A percentile compares a stretch with the other conserved stretches of the same genome.
phyloP scores from a whole-genome alignment of 768 basidiomycete genomes.

The Leccinum variicolor region DNA sequence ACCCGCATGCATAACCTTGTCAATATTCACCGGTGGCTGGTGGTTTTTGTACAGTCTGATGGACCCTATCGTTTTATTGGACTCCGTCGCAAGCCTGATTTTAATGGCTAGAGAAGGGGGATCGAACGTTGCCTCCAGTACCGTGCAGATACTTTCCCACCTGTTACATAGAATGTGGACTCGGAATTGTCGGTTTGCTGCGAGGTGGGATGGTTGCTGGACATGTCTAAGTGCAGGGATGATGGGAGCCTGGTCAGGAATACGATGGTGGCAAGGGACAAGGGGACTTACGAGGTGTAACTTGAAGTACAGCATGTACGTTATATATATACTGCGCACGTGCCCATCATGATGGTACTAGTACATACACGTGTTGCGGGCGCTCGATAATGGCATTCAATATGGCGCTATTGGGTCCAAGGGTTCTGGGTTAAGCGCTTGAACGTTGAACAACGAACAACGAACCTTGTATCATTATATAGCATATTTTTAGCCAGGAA shows the following conservation, averaged over 20 bases:
- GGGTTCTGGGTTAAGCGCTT: too few species aligned
- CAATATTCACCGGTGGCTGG: not conserved
- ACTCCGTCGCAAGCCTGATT: constrained; percentile 7
- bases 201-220: too few species aligned
- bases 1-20: not conserved
- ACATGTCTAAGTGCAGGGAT: too few species aligned
- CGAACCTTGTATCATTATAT: too few species aligned
- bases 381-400: not conserved
- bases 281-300: not conserved
- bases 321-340: not conserved
- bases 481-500: too few species aligned
- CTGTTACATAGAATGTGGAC: not conserved
- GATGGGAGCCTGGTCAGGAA: too few species aligned
- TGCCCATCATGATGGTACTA: not conserved
- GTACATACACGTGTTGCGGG: not conserved
- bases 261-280: not conserved
- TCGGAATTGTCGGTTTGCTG: not conserved
- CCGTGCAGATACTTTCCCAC: not conserved
- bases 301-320: not conserved
- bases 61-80: constrained; percentile 4
- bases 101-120: not conserved
- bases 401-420: too few species aligned
- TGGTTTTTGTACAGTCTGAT: not conserved
- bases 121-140: too few species aligned
- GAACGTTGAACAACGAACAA: too few species aligned